Conservation (phyloP, 805 yeast genomes). For the Candida morakotiae region DNA sequence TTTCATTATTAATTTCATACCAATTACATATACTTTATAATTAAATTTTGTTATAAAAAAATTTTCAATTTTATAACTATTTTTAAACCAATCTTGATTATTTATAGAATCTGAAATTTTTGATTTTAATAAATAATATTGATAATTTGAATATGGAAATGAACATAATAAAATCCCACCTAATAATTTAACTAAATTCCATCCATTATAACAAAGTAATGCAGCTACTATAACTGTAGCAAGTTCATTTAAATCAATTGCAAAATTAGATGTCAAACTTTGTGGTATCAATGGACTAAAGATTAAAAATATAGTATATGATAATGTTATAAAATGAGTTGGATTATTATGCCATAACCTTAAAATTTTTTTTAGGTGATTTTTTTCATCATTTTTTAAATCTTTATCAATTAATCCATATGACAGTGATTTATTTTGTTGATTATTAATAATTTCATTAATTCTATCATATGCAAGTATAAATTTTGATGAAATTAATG, state of each 20-base stretch:
- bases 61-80: constrained; percentile 43
- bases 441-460: constrained; percentile 23
- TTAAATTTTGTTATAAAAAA: constrained; percentile 61
- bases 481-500: constrained; percentile 31
- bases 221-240: constrained; percentile 44
- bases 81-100: constrained; percentile 48
- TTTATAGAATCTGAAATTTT: constrained; percentile 44
- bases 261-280: constrained; percentile 21
- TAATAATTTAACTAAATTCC: constrained; percentile 47
- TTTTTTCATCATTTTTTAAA: background rate
- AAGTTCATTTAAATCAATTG: constrained; percentile 39
- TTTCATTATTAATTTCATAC: constrained; percentile 51
- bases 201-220: constrained; percentile 45
- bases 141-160: constrained; percentile 44
- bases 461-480: constrained; percentile 32
- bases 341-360: constrained; percentile 31
- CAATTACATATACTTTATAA: constrained; percentile 54
- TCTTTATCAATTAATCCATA: constrained; percentile 11
- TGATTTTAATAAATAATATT: constrained; percentile 31
- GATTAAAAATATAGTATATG: constrained; percentile 38
- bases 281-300: constrained; percentile 37
- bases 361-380: constrained; percentile 11
- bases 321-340: constrained; percentile 43
- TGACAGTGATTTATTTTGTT: constrained; percentile 10
- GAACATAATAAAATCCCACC: constrained; percentile 52